phyloP scores from a whole-genome alignment of 225 moss, liverwort and hornwort species.

The Takakia lepidozioides region DNA sequence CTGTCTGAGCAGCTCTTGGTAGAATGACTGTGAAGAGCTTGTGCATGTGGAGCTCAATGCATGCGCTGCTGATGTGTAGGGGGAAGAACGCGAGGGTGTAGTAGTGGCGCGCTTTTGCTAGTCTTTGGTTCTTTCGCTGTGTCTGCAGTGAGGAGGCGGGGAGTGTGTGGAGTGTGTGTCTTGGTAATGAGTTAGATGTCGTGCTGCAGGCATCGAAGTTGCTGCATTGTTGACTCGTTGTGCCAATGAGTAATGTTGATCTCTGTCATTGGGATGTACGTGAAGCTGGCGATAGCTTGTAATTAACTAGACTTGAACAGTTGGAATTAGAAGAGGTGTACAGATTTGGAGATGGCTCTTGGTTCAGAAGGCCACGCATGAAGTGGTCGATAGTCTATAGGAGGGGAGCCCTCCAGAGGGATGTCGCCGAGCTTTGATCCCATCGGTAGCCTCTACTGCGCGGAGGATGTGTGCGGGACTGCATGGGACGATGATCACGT shows the following conservation, averaged over 20 bases:
- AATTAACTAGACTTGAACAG: neutral
- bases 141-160: too few species aligned
- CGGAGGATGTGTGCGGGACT: constrained; percentile 65
- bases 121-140: too few species aligned
- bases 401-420: constrained; percentile 50
- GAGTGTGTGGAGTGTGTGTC: too few species aligned
- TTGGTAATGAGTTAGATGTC: too few species aligned
- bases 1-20: too few species aligned
- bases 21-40: too few species aligned
- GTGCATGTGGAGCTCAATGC: too few species aligned
- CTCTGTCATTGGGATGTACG: neutral
- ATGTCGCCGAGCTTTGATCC: constrained; percentile 87
- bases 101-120: too few species aligned
- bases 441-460: constrained; percentile 76
- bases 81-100: too few species aligned
- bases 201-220: too few species aligned
- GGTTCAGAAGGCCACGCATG: constrained; percentile 51
- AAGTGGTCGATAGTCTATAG: constrained; percentile 35
- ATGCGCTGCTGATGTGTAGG: too few species aligned
- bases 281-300: too few species aligned
- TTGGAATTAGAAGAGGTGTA: neutral
- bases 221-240: neutral
- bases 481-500: constrained; percentile 60
- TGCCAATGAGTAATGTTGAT: neutral
- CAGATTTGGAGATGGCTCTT: constrained; percentile 23